Conservation (phyloP, 176 grass and related monocot genomes). For the Aegilops bicornis region DNA sequence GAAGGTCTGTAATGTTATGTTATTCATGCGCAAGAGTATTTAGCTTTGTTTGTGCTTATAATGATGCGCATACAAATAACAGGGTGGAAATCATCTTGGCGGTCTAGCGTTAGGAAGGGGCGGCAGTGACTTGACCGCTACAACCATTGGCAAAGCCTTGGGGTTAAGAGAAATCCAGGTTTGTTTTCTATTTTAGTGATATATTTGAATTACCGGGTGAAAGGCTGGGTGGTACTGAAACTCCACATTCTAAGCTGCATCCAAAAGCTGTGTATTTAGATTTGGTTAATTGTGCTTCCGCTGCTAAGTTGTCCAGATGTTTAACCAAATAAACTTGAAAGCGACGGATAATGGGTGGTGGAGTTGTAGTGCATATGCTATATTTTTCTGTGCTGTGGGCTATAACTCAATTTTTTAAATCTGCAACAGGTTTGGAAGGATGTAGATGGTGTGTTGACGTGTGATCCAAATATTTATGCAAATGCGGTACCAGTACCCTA, state of each 20-base stretch:
- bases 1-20: constrained; percentile 47
- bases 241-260: not conserved
- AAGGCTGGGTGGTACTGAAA: not conserved
- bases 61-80: constrained; percentile 21
- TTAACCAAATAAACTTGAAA: constrained; percentile 10
- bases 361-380: not conserved
- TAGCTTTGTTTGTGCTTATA: constrained; percentile 3
- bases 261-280: not conserved
- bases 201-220: constrained; percentile 4
- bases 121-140: constrained; percentile 94
- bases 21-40: constrained; percentile 3
- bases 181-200: constrained; percentile 28
- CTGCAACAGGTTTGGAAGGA: constrained; percentile 86
- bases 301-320: not conserved
- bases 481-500: constrained; percentile 77
- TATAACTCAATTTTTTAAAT: not conserved
- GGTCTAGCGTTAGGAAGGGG: constrained; percentile 89
- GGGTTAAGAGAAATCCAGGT: constrained; percentile 95
- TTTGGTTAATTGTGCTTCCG: not conserved
- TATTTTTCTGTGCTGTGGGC: not conserved
- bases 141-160: constrained; percentile 92
- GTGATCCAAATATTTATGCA: constrained; percentile 87
- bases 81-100: constrained; percentile 98
- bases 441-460: constrained; percentile 96
- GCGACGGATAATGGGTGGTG: not conserved